A percentile compares a stretch with the other conserved stretches of the same genome.
These are phyloP conservation scores for Casaregolazyma lundiana DNA, from an alignment of 1,139 yeast genomes.

Conservation along the genomic window DNA sequence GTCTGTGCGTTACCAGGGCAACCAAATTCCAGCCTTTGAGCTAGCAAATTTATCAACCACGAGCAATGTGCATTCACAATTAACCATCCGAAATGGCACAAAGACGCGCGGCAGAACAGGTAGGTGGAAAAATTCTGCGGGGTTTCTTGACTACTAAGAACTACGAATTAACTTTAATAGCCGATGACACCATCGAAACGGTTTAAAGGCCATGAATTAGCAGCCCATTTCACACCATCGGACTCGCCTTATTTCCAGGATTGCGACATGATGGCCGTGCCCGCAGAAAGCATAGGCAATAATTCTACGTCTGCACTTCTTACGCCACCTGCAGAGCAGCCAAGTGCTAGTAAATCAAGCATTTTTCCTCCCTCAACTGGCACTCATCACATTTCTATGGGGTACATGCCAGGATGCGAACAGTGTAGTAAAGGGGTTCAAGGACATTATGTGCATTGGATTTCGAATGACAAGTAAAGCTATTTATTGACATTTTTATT, in stretches of 20 bases:
- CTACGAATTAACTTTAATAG: not conserved
- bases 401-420: slow-evolving; percentile 9
- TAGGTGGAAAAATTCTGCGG: not conserved
- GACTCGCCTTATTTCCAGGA: not conserved
- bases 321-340: slow-evolving; percentile 6
- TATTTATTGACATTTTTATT: too few relatives aligned
- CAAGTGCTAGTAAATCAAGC: not conserved
- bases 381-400: slow-evolving; percentile 8
- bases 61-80: not conserved
- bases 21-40: not conserved
- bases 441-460: slow-evolving; percentile 12
- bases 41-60: not conserved
- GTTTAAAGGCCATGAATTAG: not conserved
- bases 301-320: not conserved
- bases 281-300: not conserved
- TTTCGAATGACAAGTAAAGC: slow-evolving; percentile 1
- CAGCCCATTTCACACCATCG: not conserved
- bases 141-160: not conserved
- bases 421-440: slow-evolving; percentile 8
- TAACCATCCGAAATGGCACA: not conserved
- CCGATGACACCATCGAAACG: not conserved
- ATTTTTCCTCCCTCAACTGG: slow-evolving; percentile 3
- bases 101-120: not conserved
- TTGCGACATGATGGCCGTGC: not conserved
- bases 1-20: not conserved